Percentiles rank a stretch among this genome's conserved stretches.
Evolutionary conservation across 345 rosid species (phyloP).

Genomic region (Viola odorata): DNA sequence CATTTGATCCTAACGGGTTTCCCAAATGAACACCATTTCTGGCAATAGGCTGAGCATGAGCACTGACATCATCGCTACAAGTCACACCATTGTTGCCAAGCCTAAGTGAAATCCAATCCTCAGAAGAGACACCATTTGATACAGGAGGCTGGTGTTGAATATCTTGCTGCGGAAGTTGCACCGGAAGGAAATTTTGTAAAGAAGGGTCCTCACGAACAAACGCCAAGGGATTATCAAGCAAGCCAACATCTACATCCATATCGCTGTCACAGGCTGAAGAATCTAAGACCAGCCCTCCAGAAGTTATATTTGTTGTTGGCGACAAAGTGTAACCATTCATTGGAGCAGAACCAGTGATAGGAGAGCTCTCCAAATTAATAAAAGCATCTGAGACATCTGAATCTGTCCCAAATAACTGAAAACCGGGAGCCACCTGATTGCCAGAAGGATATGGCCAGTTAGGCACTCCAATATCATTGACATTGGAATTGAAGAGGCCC

Average conservation of each 20-base stretch:
- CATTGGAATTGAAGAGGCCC: constrained; percentile 19
- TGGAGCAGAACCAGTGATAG: constrained; percentile 12
- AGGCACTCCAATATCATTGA: constrained; percentile 13
- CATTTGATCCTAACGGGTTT: constrained; percentile 1
- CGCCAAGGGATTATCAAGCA: constrained; percentile 25
- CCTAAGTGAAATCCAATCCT: constrained; percentile 34
- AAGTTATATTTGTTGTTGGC: constrained; percentile 8
- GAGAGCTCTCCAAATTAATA: constrained; percentile 14
- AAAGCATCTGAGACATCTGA: constrained; percentile 27
- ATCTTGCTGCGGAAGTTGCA: constrained; percentile 15
- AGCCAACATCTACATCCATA: constrained; percentile 16
- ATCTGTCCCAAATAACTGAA: constrained; percentile 25
- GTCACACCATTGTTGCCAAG: constrained; percentile 10
- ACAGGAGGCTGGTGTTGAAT: constrained; percentile 7
- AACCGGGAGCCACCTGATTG: constrained; percentile 15
- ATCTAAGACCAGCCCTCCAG: constrained; percentile 13
- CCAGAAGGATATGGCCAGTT: constrained; percentile 20
- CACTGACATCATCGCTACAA: not conserved
- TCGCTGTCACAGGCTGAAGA: constrained; percentile 12
- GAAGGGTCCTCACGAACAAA: constrained; percentile 27
- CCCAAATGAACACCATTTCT: constrained; percentile 13
- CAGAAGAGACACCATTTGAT: constrained; percentile 12
- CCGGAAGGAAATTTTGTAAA: constrained; percentile 24
- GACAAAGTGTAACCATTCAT: constrained; percentile 15
- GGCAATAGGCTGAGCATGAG: constrained; percentile 5